Evolutionary conservation across 2,329 filamentous ascomycete species (phyloP), one percentile per base, ranked within the genome.

Genomic region (Phaeophleospora eucalypticola): DNA sequence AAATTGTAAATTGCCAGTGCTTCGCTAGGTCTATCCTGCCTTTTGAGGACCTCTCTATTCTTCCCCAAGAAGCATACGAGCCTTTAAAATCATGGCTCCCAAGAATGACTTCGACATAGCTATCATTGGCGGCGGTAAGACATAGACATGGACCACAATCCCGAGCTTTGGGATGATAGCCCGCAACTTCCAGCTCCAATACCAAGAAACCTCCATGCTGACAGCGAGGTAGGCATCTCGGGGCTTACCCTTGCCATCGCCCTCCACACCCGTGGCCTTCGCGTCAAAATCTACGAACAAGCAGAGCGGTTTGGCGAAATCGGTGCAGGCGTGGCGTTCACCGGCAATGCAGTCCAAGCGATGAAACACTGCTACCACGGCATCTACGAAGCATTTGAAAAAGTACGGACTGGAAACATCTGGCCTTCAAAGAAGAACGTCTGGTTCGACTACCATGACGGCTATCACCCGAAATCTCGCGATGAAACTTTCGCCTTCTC

Each of bases 241-340:
- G 80, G 80, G 19, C 68, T 82, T 15, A 67, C 67, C 7, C 71
- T 82, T 7, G 77, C 76, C 18, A 71, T 78, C 38, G 76, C 71
- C 4, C 72, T 83, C 20, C 64, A 73, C 27, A 42, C 46, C n/a
- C 61, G 58, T 15, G 57, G 45, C 62, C 48, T 81, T 29, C 63
- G 66, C 2, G 66, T 78, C 32, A 69, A 69, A 18, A 71, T 83
- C 51, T 83, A 80, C 57, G 80, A 83, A 62, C 70, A 76, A 9
- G 78, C 78, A 0, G 45, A 67, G 0, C 65, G 66, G 10, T 83
- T 82, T 51, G 71, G 70, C 27, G 79, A 82, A 58, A 77, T 82
- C 21, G 79, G 80, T 2, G 77, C 78, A 2, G 81, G 79, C 4
- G 70, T 83, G 1, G 71, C 73, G 2, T 74, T 83, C 38, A 76